Evolutionary conservation across 306 rosid genomes (phyloP).

Genomic region (Pyrus communis): DNA sequence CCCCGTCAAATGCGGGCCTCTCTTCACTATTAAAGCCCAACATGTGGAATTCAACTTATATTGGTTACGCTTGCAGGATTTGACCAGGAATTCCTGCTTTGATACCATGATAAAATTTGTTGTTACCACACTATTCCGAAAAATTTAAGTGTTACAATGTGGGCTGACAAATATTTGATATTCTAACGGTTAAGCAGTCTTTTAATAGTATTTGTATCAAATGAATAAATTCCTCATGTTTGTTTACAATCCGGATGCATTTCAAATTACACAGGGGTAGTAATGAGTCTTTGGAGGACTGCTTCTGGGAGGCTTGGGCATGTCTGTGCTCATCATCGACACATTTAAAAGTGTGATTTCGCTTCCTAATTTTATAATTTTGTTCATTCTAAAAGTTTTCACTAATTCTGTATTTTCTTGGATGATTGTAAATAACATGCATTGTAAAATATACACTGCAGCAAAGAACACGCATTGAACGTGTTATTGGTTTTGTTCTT

Average conservation of each 20-base stretch:
- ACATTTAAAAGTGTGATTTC: conserved; percentile 60
- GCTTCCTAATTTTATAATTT: conserved; percentile 16
- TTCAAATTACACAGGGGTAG: conserved; percentile 36
- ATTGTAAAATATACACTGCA: conserved; percentile 25
- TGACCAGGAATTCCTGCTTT: neutral
- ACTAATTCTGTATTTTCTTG: conserved; percentile 1
- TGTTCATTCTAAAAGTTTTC: neutral
- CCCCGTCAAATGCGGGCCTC: neutral
- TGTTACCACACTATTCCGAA: neutral
- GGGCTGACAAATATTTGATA: neutral
- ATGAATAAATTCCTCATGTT: conserved; percentile 12
- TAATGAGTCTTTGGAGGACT: conserved; percentile 71
- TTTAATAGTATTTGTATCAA: neutral
- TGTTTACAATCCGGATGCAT: conserved; percentile 28
- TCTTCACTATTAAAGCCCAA: neutral
- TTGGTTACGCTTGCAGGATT: neutral
- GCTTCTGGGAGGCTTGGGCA: conserved; percentile 99
- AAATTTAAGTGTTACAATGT: neutral
- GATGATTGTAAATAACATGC: conserved; percentile 13
- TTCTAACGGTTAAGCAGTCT: neutral
- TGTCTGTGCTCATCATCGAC: conserved; percentile 82
- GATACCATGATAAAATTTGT: neutral
- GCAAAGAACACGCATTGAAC: conserved; percentile 88
- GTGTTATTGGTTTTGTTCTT: conserved; percentile 82
- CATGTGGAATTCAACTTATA: neutral